Conservation (phyloP, 208 protist species). For the Trypanosoma congolense region DNA sequence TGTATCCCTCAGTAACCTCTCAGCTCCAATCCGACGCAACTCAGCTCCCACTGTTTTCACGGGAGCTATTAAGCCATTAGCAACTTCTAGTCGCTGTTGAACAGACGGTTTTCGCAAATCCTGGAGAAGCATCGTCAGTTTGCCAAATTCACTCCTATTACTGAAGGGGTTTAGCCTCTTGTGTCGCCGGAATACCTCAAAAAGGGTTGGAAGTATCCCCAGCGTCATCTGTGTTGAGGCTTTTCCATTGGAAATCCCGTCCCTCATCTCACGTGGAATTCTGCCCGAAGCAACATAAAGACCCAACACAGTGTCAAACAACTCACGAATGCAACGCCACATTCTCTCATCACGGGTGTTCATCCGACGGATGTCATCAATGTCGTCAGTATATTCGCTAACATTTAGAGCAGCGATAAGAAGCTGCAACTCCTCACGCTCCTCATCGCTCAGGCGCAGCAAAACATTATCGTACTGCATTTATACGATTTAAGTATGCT, state of each 20-base stretch:
- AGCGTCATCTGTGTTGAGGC: slow-evolving; percentile 28
- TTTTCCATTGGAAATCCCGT: slow-evolving; percentile 43
- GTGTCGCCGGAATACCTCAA: slow-evolving; percentile 94
- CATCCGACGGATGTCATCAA: slow-evolving; percentile 67
- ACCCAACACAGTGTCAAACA: slow-evolving; percentile 76
- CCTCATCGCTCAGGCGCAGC: slow-evolving; percentile 63
- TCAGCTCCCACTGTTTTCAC: slow-evolving; percentile 82
- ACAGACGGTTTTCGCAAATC: slow-evolving; percentile 80
- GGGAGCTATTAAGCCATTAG: slow-evolving; percentile 58
- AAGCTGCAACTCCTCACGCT: slow-evolving; percentile 83
- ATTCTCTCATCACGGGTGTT: slow-evolving; percentile 53
- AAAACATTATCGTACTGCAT: slow-evolving; percentile 25
- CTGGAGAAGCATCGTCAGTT: slow-evolving; percentile 95
- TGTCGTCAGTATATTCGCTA: slow-evolving; percentile 88
- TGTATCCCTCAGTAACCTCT: slow-evolving; percentile 60
- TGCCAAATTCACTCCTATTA: slow-evolving; percentile 93
- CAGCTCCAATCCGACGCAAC: slow-evolving; percentile 40
- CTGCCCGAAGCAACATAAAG: slow-evolving; percentile 74
- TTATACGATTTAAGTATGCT: background rate
- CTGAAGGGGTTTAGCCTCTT: slow-evolving; percentile 96
- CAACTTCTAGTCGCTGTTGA: slow-evolving; percentile 36
- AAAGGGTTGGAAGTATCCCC: slow-evolving; percentile 83
- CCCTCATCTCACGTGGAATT: slow-evolving; percentile 49
- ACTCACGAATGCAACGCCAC: slow-evolving; percentile 50
- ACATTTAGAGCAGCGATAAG: slow-evolving; percentile 81